These are phyloP conservation scores for Botryococcus braunii DNA, from an alignment of 163 green algal genomes.

Conservation along the genomic window DNA sequence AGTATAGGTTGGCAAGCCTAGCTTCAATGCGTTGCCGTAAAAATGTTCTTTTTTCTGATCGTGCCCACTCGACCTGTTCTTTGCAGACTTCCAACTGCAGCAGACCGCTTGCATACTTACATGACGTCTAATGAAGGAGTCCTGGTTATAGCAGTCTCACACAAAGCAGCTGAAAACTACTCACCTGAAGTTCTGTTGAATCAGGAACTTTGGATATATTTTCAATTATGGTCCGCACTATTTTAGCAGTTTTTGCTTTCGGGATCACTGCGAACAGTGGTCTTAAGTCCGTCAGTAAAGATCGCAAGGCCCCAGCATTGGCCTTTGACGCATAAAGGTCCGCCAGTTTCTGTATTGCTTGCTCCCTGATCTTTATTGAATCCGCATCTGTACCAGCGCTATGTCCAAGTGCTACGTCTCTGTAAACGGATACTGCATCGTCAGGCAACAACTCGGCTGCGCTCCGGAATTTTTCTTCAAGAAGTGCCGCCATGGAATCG, in stretches of 20 bases:
- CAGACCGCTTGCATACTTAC: too few relatives aligned
- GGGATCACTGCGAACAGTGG: conserved; percentile 80
- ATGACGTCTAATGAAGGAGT: too few relatives aligned
- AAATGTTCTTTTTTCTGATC: conserved; percentile 90
- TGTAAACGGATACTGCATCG: too few relatives aligned
- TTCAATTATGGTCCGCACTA: conserved; percentile 92
- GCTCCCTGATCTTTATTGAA: too few relatives aligned
- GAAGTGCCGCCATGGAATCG: too few relatives aligned
- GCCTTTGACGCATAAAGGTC: conserved; percentile 63
- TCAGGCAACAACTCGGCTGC: too few relatives aligned
- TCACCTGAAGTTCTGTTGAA: conserved; percentile 77
- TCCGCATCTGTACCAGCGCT: too few relatives aligned
- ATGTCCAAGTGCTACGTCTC: too few relatives aligned
- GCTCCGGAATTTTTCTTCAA: too few relatives aligned
- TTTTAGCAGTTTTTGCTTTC: conserved; percentile 98
- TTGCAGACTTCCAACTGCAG: conserved; percentile 76
- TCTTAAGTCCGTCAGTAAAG: conserved; percentile 78
- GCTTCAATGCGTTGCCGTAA: conserved; percentile 92
- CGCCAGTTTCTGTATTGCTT: conserved; percentile 33
- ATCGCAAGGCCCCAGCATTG: conserved; percentile 53
- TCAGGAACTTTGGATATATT: conserved; percentile 79
- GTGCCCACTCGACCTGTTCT: conserved; percentile 84
- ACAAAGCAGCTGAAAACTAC: too few relatives aligned
- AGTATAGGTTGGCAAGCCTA: conserved; percentile 70
- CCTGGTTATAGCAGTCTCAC: too few relatives aligned